Evolutionary conservation across 2,329 filamentous ascomycete genomes (phyloP), one percentile per base, ranked within the genome.

Genomic region (Dactylellina sp.): DNA sequence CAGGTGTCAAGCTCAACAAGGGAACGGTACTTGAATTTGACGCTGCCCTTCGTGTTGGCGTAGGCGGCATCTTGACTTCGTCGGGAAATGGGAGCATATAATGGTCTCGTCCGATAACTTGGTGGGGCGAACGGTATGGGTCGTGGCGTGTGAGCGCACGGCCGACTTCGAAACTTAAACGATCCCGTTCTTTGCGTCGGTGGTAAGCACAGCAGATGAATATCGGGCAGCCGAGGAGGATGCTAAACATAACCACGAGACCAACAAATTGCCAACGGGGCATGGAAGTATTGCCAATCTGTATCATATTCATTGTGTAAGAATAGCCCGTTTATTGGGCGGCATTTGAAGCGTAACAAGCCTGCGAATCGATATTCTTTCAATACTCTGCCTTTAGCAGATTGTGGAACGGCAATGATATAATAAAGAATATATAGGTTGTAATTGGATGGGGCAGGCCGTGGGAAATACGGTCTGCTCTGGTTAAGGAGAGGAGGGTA

Each of bases 221-320:
- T 2, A 61, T 55, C 0, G 68, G 68, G 22, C 40, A 35, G 25
- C 68, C 68, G 68, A 72, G n/a, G 18, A 72, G 60, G 53, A 72
- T 72, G 68, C 68, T 72, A 28, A 61, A 60, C 24, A 65, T 61
- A 9, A 72, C 28, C 1, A 72, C 37, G 2, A 72, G 68, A 14
- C 68, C 68, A 37, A 72, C 53, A 53, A 72, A 65, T 56, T 72
- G 68, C 68, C 68, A 72, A 37, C 64, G 68, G 7, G 68, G 68
- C 46, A 72, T 60, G 40, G 18, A 11, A 0, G 47, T 20, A 16
- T 49, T 24, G n/a, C 14, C 49, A 11, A 60, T 52, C 22, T 60
- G 25, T 24, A 24, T 20, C 35, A 59, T 56, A 0, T n/a, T 49
- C 14, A 49, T 56, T 42, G 32, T 12, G 5, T 40, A 12, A 16